Base-by-base conservation (phyloP, 106 monocot genomes). In the Dioscorea dumetorum region DNA sequence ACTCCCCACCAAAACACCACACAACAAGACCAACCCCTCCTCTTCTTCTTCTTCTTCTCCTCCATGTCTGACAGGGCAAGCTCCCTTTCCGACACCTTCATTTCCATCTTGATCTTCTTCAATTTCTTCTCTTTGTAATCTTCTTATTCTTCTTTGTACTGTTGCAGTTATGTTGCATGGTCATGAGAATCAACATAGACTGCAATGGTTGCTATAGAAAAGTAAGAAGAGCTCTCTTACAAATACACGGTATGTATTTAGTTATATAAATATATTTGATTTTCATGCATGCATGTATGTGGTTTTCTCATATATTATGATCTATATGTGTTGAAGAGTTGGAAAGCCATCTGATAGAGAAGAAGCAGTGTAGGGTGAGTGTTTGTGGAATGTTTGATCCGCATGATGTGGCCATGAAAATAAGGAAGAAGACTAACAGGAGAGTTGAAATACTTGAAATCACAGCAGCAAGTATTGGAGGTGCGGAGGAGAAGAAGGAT, bases 291-390 rank as follows among this genome's bases (percentile, higher is more conserved):
- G 28, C 28, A 28, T 28, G 28, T 28, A 28, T 28, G 28, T 28
- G 24, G 2, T 23, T 24, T 18, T 15, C 49, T 17, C 24, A 13
- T 17, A 14, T 24, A 5, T 49, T 10, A 22, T 17, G 18, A 16
- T 8, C 8, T 56, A 14, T 4, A 12, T 15, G 7, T 22, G 16
- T 13, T 35, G 19, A 63, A 91, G 95, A 91, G 70, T 73, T 95
- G 75, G 91, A 95, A 67, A 91, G 83, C 77, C 91, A 91, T 63
- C 49, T 85, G 77, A 91, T 95, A 72, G 95, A 95, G 79, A 88
- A 70, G 91, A 88, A 83, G 80, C 76, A 84, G 33, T 50, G 73
- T 68, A 77, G 88, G 61, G 85, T 95, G 49, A 88, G 81, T 60
- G 95, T 91, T 0, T 79, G 76, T 12, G 95, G 95, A 4, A 57